Base-by-base conservation (phyloP, 257 asterid genomes). In the Nemophila menziesii region DNA sequence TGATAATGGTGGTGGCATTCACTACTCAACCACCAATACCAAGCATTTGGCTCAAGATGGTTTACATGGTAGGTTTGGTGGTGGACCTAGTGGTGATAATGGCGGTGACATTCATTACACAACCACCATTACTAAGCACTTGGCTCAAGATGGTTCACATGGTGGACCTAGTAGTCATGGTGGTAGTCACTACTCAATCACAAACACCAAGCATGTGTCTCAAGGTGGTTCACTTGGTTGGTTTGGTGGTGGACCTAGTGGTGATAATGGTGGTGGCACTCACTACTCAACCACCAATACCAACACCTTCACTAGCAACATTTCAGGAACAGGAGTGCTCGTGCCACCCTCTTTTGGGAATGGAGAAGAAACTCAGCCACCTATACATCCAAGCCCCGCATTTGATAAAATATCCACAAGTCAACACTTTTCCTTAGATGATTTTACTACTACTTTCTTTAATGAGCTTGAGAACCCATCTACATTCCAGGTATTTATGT, bases 371-470 rank as follows among this genome's bases (percentile, higher is more conserved):
- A 29, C 5, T 5, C 12, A 29, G 8, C 36, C 36, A 7, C 8
- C 12, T 2, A 7, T 29, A 2, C 8, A 13, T 29, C 4, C 36
- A 29, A 2, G 8, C 12, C 12, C 36, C 9, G 1, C 36, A 29
- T 10, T 29, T 7, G 12, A 29, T 1, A 29, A 29, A 10, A 29
- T 29, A 10, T 29, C 3, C 36, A 3, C 36, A 7, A 2, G 12
- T 7, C 36, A 29, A 29, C 12, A 10, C 12, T 13, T 2, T 29
- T 10, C 12, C 9, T 5, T 34, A 18, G 54, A 20, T 48, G 16
- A 48, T 48, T 33, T 48, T 48, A 34, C 33, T 34, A 22, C 11
- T 48, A 19, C 33, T 33, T 16, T 36, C 54, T 5, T 48, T 29
- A 34, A 48, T 48, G 33, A 48, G 20, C 19, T 33, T 24, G 39